Base-by-base conservation (phyloP, 306 rosid genomes). In the Trifolium subterraneum region DNA sequence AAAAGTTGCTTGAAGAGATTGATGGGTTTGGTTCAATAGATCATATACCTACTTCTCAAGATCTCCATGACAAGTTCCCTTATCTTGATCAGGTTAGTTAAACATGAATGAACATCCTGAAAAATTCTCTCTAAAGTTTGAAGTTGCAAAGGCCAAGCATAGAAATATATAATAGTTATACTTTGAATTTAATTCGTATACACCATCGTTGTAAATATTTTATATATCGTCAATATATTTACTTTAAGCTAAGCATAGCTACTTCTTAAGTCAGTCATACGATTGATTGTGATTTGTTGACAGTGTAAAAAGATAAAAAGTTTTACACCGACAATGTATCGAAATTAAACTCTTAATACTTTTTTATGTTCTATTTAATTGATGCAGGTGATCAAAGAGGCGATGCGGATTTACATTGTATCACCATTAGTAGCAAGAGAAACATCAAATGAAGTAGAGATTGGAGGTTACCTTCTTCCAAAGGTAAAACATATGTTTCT, bases 391-490 rank as follows among this genome's bases (percentile, higher is more conserved):
- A 83, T 95, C 71, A 95, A 92, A 77, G 99, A 92, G 79, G 79
- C 97, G 8, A 95, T 92, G 98, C 88, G 98, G 70, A 84, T 59
- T 77, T 92, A 87, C 83, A 48, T 78, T 7, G 98, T 86, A 68
- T 95, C 99, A 14, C 99, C 99, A 16, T 73, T 95, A 63, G 87
- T 95, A 79, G 99, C 98, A 12, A 87, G 99, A 84, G 98, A 95
- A 84, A 88, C 99, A 69, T 80, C 92, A 25, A 88, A 72, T 78
- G 81, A 87, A 19, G 93, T 92, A 1, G 93, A 92, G 75, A 85
- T 95, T 19, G 98, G 99, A 71, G 98, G 98, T 23, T 95, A 95
- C 82, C 83, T 85, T 78, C 88, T 95, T 29, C 99, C 99, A 16
- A 88, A 90, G 99, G 99, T 92, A 86, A 51, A 10, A 12, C 5